Base-by-base conservation (phyloP, 2,329 filamentous ascomycete genomes). In the Dendrostoma leiphaemia region DNA sequence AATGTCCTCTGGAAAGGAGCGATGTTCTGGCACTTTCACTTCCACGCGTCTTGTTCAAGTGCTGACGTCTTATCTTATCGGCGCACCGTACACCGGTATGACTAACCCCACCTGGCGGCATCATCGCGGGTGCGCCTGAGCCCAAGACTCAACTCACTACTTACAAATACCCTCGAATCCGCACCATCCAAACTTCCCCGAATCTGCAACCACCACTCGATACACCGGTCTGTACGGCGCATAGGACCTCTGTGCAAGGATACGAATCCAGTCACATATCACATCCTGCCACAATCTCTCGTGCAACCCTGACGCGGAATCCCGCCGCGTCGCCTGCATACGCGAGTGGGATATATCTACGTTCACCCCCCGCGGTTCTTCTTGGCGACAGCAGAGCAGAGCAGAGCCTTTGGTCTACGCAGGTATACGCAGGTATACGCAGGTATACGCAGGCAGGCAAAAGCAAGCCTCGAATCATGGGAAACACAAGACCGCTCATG, bases 401-500 rank as follows among this genome's bases (percentile, higher is more conserved):
- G n/a, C n/a, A n/a, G n/a, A n/a, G n/a, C 48, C 35, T n/a, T 6
- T 17, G 9, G 6, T 28, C 34, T 23, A 4, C 24, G 17, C n/a
- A 3, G 29, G n/a, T n/a, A n/a, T n/a, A n/a, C n/a, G n/a, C n/a
- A n/a, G n/a, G n/a, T n/a, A n/a, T n/a, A n/a, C n/a, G n/a, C n/a
- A n/a, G n/a, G n/a, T n/a, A n/a, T n/a, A n/a, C n/a, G n/a, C n/a
- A 24, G 13, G 12, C 19, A 6, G 6, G 29, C n/a, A 23, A 41
- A 58, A 37, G 26, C 41, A 47, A 28, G 23, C 35, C 17, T n/a
- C n/a, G n/a, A n/a, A 23, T 13, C 32, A 58, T 58, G 56, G 56
- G 32, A 21, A 55, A 59, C 19, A 46, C 79, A 59, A 86, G 90
- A 58, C 86, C 89, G 44, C 76, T 80, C 48, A 82, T 94, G 62